A percentile compares a stretch with the other conserved stretches of the same genome.
phyloP scores from a whole-genome alignment of 257 asterid genomes.

The Avicennia marina region DNA sequence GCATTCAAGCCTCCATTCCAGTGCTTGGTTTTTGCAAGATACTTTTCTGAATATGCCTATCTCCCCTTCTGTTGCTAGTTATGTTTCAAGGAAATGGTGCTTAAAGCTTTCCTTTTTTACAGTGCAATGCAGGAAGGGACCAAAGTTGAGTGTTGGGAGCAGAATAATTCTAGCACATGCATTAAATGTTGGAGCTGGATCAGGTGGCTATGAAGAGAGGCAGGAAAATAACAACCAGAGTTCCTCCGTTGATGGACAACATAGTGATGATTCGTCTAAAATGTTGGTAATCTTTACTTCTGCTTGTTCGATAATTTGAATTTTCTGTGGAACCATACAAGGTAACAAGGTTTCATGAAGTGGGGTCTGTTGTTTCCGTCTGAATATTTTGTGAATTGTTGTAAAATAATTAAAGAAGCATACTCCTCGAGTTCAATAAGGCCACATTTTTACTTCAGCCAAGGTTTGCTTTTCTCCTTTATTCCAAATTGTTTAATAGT shows the following conservation, averaged over 20 bases:
- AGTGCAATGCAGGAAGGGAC: conserved; percentile 22
- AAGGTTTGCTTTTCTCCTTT: no score
- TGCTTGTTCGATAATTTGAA: not conserved
- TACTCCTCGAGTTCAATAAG: not conserved
- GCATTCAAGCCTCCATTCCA: not conserved
- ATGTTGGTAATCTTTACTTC: conserved; percentile 20
- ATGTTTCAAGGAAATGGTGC: not conserved
- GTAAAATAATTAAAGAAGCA: not conserved
- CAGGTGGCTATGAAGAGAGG: conserved; percentile 49
- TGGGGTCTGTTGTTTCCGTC: no score
- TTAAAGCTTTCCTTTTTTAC: conserved; percentile 16
- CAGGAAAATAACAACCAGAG: conserved; percentile 29
- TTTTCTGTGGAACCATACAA: not conserved
- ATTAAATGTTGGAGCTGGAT: conserved; percentile 51
- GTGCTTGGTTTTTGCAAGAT: not conserved
- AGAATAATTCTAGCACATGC: conserved; percentile 32
- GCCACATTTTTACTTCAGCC: no score
- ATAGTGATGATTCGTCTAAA: conserved; percentile 29
- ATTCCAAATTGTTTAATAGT: no score
- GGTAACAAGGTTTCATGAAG: not conserved
- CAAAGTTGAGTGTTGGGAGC: conserved; percentile 22
- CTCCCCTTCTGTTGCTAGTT: not conserved
- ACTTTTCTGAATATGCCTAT: conserved; percentile 4
- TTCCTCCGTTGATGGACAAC: conserved; percentile 18
- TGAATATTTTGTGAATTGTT: not conserved